These are phyloP conservation scores for Nicotiana undulata DNA, from an alignment of 257 asterid genomes.

Conservation along the genomic window DNA sequence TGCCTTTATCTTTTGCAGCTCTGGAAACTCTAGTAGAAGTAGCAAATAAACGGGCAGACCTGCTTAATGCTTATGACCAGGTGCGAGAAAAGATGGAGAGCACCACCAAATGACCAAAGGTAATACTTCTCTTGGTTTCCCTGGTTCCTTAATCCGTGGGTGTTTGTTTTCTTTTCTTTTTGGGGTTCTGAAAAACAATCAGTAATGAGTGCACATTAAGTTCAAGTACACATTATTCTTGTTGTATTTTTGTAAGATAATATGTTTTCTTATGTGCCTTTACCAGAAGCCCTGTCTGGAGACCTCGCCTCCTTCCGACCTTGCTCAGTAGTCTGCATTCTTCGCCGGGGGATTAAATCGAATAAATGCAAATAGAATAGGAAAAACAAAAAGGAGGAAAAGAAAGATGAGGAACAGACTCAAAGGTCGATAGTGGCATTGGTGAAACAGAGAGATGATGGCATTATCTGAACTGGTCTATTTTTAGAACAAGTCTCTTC, in stretches of 20 bases:
- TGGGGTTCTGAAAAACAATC: not conserved
- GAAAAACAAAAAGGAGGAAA: not conserved
- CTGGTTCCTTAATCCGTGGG: not conserved
- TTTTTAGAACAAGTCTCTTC: not conserved
- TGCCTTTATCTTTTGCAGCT: slow-evolving; percentile 35
- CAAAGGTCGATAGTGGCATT: not conserved
- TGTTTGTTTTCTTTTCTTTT: not conserved
- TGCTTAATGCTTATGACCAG: slow-evolving; percentile 52
- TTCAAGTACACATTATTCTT: not conserved
- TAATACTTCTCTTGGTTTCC: not conserved
- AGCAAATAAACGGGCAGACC: slow-evolving; percentile 56
- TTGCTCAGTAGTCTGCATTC: not conserved
- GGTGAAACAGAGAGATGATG: not conserved
- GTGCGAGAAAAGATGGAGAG: slow-evolving; percentile 39
- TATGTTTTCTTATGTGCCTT: not conserved
- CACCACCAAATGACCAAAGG: slow-evolving; percentile 13
- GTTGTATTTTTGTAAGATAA: not conserved
- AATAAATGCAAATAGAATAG: not conserved
- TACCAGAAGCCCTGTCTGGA: not conserved
- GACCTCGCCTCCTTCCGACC: not conserved
- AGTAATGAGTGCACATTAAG: not conserved
- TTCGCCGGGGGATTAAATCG: not conserved
- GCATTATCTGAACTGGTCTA: not conserved
- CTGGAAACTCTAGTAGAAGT: slow-evolving; percentile 63
- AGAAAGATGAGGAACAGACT: not conserved